Base-by-base conservation (phyloP, 2,329 filamentous ascomycete species). In the Trichothecium roseum region DNA sequence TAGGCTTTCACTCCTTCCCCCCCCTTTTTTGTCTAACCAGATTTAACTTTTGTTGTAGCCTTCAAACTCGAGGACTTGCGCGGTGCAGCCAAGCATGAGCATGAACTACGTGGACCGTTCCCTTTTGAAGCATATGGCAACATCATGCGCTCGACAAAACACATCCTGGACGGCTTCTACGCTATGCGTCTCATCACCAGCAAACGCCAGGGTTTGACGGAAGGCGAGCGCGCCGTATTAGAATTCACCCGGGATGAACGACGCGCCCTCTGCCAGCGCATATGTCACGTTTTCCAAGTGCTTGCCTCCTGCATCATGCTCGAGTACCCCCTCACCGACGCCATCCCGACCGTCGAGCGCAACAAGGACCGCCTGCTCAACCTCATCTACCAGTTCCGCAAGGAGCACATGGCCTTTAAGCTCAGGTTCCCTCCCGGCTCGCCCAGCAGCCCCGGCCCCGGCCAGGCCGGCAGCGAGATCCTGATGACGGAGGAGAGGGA, bases 151-250 rank as follows among this genome's bases (percentile, higher is more conserved):
- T 81, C 81, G 8, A 94, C 88, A 1, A 80, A 81, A 42, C 78
- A 82, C 35, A 84, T 95, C 59, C 75, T 96, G 4, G 88, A 95
- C 57, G 81, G 85, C 27, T 95, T 98, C 56, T 88, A 96, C 52
- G 86, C 88, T 35, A 94, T 98, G 85, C 93, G 89, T 43, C 75
- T 95, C 9, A 80, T 95, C 42, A 87, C 94, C 27, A 72, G 83
- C 51, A 89, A 88, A 50, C 84, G 89, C 40, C 66, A 80, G 9
- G 72, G 73, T 27, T 73, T 85, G 1, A 86, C 79, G 3, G 74
- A 81, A 18, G 88, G 89, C 4, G 89, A 96, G 60, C 77, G 81
- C 37, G 79, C 81, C 8, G 71, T 96, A 27, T 64, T 98, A 27
- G 70, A 74, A 42, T 87, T 84, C 54, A 96, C 91, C 2, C 70